Conservation (phyloP, 1,284 basidiomycete genomes). For the Flammula alnicola region DNA sequence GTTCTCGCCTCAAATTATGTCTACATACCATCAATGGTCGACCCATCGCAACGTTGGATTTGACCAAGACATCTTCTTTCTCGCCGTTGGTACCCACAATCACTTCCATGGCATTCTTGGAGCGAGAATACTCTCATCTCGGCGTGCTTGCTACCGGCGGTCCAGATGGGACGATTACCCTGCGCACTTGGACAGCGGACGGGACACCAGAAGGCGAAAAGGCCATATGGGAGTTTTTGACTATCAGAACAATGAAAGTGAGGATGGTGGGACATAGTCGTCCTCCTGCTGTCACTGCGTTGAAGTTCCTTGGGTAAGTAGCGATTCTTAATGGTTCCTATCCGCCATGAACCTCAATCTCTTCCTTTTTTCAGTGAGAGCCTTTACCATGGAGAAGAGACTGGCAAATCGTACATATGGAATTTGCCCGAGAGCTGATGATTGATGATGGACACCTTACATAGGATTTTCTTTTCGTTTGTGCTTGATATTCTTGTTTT, state of each 20-base stretch:
- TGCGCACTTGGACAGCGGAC: slow-evolving; percentile 78
- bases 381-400: slow-evolving; percentile 69
- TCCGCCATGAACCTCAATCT: slow-evolving; percentile 36
- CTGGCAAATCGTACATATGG: slow-evolving; percentile 67
- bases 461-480: neutral
- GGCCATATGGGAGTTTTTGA: slow-evolving; percentile 74
- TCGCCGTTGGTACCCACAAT: slow-evolving; percentile 48
- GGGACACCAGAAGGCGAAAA: slow-evolving; percentile 64
- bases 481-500: neutral
- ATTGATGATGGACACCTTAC: too few relatives aligned
- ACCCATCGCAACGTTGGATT: slow-evolving; percentile 68
- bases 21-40: slow-evolving; percentile 86
- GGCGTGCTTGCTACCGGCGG: slow-evolving; percentile 74
- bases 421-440: slow-evolving; percentile 54
- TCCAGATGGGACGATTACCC: slow-evolving; percentile 66
- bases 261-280: slow-evolving; percentile 40
- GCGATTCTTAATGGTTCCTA: slow-evolving; percentile 34
- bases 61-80: slow-evolving; percentile 48
- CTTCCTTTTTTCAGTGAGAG: slow-evolving; percentile 56
- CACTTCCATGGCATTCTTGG: slow-evolving; percentile 77
- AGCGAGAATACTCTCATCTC: slow-evolving; percentile 75
- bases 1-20: slow-evolving; percentile 67
- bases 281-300: slow-evolving; percentile 60
- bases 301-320: slow-evolving; percentile 73
- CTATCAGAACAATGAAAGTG: slow-evolving; percentile 65